Base-by-base conservation (phyloP, 2,329 filamentous ascomycete species). In the Fusarium sp. region DNA sequence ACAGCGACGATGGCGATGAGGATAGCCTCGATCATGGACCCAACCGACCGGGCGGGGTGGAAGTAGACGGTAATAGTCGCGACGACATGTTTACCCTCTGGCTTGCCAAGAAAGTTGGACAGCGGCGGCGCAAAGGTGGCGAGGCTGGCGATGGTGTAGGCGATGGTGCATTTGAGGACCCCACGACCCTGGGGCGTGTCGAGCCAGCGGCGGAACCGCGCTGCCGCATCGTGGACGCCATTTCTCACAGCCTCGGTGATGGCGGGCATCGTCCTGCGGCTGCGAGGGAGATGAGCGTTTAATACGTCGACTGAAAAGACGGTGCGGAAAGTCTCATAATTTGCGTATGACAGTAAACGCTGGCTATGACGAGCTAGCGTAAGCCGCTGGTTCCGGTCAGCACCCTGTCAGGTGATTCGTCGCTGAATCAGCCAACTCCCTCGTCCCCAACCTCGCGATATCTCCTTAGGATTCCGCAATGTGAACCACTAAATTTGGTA, bases 1-100 rank as follows among this genome's bases (percentile, higher is more conserved):
- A 97, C 94, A 1, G 94, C 95, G 12, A 92, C 86, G 16, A 93
- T 82, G 4, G 94, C 93, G 52, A 96, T 89, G 13, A 95, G 82
- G 12, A 92, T 89, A 3, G 94, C 95, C 79, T 97, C 93, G 59
- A 94, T 88, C 94, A 98, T 97, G 66, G 93, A 96, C 0, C 95
- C 95, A 9, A 91, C 89, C 15, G 94, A 94, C 57, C 95, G 87
- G 2, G 94, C 93, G 1, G 95, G 94, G 78, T 98, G 95, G 75
- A 98, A 98, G 76, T 97, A 98, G 9, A 98, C 94, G 0, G 94
- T 97, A 55, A 98, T 90, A 1, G 95, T 98, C 36, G 94, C 94
- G 52, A 97, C 94, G 73, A 97, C 91, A 81, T 98, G 95, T 78
- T 98, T 98, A 40, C 94, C 94, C 80, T 97, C 95, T 70, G 94